Evolutionary conservation across 371 early-diverging fungal species (phyloP).

Genomic region (Batkoa obscura): DNA sequence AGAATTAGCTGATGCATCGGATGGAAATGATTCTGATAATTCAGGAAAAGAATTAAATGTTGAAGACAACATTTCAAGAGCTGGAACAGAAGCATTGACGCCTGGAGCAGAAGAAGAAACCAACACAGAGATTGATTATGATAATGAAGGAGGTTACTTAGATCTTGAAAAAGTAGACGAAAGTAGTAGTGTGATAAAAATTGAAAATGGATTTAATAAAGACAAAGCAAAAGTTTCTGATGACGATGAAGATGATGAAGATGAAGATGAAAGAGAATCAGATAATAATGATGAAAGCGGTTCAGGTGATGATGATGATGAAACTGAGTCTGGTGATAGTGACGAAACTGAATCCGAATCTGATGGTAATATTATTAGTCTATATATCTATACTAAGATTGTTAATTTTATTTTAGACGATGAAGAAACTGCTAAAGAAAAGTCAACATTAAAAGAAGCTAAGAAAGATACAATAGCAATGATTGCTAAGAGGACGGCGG

Average conservation of each 20-base stretch:
- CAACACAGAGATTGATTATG: not conserved
- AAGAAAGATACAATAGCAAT: not conserved
- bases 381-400: not conserved
- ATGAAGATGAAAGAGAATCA: conserved; percentile 6
- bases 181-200: not conserved
- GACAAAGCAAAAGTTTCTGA: conserved; percentile 4
- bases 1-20: conserved; percentile 7
- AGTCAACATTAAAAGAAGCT: conserved; percentile 1
- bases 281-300: conserved; percentile 5
- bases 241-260: conserved; percentile 5
- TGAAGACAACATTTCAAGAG: not conserved
- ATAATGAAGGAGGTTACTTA: not conserved
- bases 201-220: conserved; percentile 1
- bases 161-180: not conserved
- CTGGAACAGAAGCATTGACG: not conserved
- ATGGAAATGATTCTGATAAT: conserved; percentile 15
- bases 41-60: not conserved
- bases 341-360: conserved; percentile 1
- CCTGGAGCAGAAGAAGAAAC: not conserved
- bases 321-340: not conserved
- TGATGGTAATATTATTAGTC: not conserved
- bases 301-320: not conserved
- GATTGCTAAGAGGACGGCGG: conserved; percentile 1
- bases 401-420: not conserved
- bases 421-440: conserved; percentile 2